Evolutionary conservation across 2,329 filamentous ascomycete genomes (phyloP), one percentile per base, ranked within the genome.

Genomic region (Myriosclerotinia duriaeana): DNA sequence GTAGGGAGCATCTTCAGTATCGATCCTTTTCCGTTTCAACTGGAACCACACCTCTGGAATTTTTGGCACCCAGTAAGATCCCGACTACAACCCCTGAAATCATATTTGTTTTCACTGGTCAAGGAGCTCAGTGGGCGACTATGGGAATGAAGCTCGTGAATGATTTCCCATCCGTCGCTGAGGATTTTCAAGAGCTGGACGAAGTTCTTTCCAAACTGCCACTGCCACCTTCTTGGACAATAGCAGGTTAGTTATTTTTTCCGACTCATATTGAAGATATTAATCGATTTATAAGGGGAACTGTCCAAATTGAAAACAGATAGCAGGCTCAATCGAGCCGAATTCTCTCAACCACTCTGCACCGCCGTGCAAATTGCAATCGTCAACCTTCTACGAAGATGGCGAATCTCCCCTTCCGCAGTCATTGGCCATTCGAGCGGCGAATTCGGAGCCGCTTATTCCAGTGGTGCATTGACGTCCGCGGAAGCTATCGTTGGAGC

Each of bases 381-480:
- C 2, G 77, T 79, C 0, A 74, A 79, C 12, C 73, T 83, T 3
- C 73, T 84, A 0, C 36, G 76, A 30, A 77, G 78, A 1, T 81
- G 77, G 75, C 76, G 76, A 1, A 72, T 83, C 36, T 69, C 66
- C 5, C 78, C 80, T 0, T 58, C 68, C 0, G 75, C 73, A 2
- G 79, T 81, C 0, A 73, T 77, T 2, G 80, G 81, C 1, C 81
- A 83, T 69, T 82, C 79, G 9, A 42, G 34, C 7, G 61, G 61
- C 17, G 81, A 83, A 66, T 81, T 83, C 42, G 80, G 72, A 2
- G 81, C 81, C 1, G 81, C 81, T 0, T 82, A 79, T 64, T 75
- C 79, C 0, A 70, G 77, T 1, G 78, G 77, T 2, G 71, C 72
- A 12, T 53, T 80, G 0, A 72, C 71, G 8, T 67, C 69, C 5